A percentile compares a stretch with the other conserved stretches of the same genome.
These are phyloP conservation scores for Tripterygium wilfordii DNA, from an alignment of 177 flowering plant species.

Conservation along the genomic window DNA sequence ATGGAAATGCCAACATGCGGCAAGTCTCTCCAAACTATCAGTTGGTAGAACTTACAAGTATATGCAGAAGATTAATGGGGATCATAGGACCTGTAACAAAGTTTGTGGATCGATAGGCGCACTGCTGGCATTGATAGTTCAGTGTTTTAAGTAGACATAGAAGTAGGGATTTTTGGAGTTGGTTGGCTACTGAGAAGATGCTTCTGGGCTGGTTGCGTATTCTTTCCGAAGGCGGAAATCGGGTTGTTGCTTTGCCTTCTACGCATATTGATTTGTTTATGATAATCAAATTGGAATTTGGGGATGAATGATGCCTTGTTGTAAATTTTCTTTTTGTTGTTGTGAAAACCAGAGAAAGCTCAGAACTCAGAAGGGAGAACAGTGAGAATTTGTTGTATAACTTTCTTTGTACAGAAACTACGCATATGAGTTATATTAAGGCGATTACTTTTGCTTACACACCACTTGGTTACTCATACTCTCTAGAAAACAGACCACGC, in stretches of 20 bases:
- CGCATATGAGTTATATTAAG: no score
- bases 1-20: conserved; percentile 3
- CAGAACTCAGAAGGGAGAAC: no score
- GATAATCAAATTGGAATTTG: no score
- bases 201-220: conserved; percentile 25
- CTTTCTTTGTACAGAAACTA: no score
- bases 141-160: conserved; percentile 19
- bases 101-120: conserved; percentile 9
- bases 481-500: no score
- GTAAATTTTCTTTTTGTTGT: no score
- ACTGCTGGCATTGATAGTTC: conserved; percentile 15
- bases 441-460: no score
- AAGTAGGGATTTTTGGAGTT: conserved; percentile 15
- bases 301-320: no score
- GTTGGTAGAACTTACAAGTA: conserved; percentile 15
- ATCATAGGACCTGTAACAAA: conserved; percentile 21
- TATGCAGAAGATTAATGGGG: conserved; percentile 5
- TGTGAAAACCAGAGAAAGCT: no score
- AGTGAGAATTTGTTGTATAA: no score
- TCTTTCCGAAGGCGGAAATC: conserved; percentile 45
- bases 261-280: conserved; percentile 46
- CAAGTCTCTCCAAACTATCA: conserved; percentile 4
- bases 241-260: conserved; percentile 19
- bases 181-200: conserved; percentile 13
- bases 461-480: no score